Evolutionary conservation across 768 basidiomycete genomes (phyloP).

Genomic region (Trichaptum fuscoviolaceum): DNA sequence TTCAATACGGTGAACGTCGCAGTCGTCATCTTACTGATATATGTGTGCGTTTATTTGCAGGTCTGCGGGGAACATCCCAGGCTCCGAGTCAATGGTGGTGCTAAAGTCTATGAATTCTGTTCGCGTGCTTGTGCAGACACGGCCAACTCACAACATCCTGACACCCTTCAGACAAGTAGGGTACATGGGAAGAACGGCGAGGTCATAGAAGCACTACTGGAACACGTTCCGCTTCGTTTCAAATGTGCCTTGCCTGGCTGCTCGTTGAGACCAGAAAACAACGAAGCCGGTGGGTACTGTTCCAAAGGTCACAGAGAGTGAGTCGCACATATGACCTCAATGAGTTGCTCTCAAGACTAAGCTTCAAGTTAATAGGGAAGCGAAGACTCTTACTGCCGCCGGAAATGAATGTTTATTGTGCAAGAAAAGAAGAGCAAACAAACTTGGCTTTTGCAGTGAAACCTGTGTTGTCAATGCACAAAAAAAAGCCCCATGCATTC

Average conservation of each 20-base stretch:
- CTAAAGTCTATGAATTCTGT: background rate
- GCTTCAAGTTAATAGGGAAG: background rate
- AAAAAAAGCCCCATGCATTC: slow-evolving; percentile 46
- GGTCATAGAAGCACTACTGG: background rate
- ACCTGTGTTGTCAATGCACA: slow-evolving; percentile 50
- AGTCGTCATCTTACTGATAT: background rate
- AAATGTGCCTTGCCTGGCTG: no score
- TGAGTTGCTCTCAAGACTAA: background rate
- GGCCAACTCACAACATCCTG: background rate
- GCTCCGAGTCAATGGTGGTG: background rate
- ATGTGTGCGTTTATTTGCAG: background rate
- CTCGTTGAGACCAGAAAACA: background rate
- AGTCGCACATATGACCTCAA: background rate
- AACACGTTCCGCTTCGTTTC: background rate
- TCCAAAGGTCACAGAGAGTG: background rate
- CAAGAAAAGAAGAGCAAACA: background rate
- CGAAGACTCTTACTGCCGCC: background rate
- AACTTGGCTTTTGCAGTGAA: slow-evolving; percentile 44
- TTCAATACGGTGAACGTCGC: background rate
- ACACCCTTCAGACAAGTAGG: background rate
- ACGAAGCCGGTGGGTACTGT: background rate
- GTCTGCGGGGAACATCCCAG: background rate
- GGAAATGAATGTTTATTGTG: background rate
- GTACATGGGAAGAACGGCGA: background rate
- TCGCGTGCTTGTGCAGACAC: background rate